These are phyloP conservation scores for Penicillium crustosum DNA, from an alignment of 2,329 filamentous ascomycete genomes.

Conservation along the genomic window DNA sequence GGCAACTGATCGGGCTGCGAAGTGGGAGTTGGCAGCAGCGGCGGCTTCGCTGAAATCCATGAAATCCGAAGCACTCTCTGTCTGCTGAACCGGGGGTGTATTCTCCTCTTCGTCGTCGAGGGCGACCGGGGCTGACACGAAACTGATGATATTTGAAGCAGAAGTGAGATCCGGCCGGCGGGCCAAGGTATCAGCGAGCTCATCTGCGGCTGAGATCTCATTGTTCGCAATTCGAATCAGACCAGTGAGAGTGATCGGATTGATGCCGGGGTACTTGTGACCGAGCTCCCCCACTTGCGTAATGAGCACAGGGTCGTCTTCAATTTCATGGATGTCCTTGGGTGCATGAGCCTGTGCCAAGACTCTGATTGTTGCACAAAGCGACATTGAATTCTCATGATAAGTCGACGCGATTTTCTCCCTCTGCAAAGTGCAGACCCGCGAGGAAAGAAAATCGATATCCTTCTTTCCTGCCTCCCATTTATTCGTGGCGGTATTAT, in stretches of 20 bases:
- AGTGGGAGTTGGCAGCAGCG: conserved; percentile 46
- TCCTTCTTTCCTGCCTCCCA: conserved; percentile 60
- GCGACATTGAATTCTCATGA: conserved; percentile 57
- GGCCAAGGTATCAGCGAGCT: conserved; percentile 58
- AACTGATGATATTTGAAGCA: conserved; percentile 45
- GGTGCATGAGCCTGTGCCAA: conserved; percentile 53
- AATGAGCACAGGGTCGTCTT: conserved; percentile 46
- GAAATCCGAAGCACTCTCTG: conserved; percentile 6
- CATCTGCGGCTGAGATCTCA: conserved; percentile 58
- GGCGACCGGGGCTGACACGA: conserved; percentile 36
- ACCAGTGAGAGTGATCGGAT: conserved; percentile 50
- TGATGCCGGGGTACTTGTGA: conserved; percentile 55
- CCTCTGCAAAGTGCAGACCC: conserved; percentile 48
- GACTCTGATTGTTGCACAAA: conserved; percentile 55
- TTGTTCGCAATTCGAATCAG: conserved; percentile 59
- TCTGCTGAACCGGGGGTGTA: not conserved
- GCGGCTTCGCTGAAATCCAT: conserved; percentile 31
- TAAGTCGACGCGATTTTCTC: conserved; percentile 58
- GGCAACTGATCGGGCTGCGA: conserved; percentile 50
- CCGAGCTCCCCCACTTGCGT: conserved; percentile 55
- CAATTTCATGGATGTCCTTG: conserved; percentile 34
- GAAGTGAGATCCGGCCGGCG: conserved; percentile 33
- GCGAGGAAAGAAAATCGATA: conserved; percentile 60
- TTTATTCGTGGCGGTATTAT: conserved; percentile 46
- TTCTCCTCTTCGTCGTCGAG: conserved; percentile 25